Evolutionary conservation across 352 stramenopile species (phyloP).

Genomic region (Globisporangium irregulare): DNA sequence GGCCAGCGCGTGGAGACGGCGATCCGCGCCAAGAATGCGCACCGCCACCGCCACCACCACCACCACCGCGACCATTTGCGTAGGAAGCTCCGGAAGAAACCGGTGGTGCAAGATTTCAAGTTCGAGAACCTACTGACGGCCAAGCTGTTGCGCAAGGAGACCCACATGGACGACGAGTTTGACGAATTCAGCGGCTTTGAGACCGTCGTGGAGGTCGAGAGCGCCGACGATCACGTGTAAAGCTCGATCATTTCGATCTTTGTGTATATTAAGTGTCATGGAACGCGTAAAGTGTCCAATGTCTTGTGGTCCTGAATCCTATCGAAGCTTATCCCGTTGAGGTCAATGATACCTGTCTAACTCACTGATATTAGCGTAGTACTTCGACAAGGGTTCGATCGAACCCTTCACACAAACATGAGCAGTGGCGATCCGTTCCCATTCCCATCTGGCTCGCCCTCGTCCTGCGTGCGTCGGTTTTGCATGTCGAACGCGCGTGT

Average conservation of each 20-base stretch:
- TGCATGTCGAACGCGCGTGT: neutral
- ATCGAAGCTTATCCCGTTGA: no score
- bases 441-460: neutral
- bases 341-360: neutral
- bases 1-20: constrained; percentile 45
- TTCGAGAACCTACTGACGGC: constrained; percentile 18
- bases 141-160: constrained; percentile 16
- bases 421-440: neutral
- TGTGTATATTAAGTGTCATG: no score
- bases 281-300: neutral
- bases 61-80: constrained; percentile 20
- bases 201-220: constrained; percentile 11
- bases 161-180: neutral
- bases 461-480: neutral
- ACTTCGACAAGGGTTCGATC: no score
- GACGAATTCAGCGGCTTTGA: constrained; percentile 18
- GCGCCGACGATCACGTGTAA: neutral
- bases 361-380: no score
- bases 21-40: constrained; percentile 19
- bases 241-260: no score
- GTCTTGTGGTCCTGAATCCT: no score
- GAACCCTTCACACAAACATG: neutral
- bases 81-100: constrained; percentile 6
- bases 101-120: neutral
- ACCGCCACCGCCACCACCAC: constrained; percentile 18